Percentiles rank a stretch among this genome's conserved stretches.
These are phyloP conservation scores for Talaromyces verruculosus DNA, from an alignment of 2,329 filamentous ascomycete species.

Conservation along the genomic window DNA sequence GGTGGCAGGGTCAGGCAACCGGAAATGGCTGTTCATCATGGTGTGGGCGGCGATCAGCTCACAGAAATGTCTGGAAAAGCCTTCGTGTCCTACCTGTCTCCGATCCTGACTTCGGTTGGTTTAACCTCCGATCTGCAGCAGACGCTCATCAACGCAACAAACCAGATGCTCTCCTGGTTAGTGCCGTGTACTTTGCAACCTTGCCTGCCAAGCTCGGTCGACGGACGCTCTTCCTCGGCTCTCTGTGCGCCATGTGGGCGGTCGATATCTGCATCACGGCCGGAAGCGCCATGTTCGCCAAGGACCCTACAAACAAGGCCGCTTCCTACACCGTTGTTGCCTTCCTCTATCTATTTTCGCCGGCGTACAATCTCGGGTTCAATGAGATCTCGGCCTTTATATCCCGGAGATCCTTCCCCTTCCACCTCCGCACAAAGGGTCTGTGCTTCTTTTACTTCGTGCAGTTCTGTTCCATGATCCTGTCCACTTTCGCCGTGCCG, in stretches of 20 bases:
- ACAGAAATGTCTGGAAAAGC: conserved; percentile 68
- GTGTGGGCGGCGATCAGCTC: conserved; percentile 37
- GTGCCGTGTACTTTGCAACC: conserved; percentile 58
- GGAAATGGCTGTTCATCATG: conserved; percentile 41
- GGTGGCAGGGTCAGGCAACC: conserved; percentile 48
- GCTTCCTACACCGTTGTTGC: conserved; percentile 26
- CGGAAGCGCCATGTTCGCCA: conserved; percentile 21
- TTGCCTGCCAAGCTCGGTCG: conserved; percentile 58
- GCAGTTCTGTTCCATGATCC: conserved; percentile 13
- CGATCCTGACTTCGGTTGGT: conserved; percentile 62
- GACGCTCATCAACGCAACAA: conserved; percentile 28
- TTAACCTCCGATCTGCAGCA: conserved; percentile 59
- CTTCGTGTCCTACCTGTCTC: conserved; percentile 64
- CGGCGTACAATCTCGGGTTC: conserved; percentile 34
- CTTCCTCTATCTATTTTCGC: conserved; percentile 29
- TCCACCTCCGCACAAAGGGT: conserved; percentile 39
- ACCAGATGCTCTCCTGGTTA: conserved; percentile 55
- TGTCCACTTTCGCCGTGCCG: conserved; percentile 38
- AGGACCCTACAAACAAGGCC: conserved; percentile 11
- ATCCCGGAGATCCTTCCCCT: conserved; percentile 37
- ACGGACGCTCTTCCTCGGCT: conserved; percentile 57
- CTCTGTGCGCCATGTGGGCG: conserved; percentile 41
- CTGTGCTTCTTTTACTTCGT: conserved; percentile 31
- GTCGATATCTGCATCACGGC: conserved; percentile 46
- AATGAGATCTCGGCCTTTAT: conserved; percentile 31